phyloP scores from a whole-genome alignment of 2,329 filamentous ascomycete species.

The Aspergillus fischeri region DNA sequence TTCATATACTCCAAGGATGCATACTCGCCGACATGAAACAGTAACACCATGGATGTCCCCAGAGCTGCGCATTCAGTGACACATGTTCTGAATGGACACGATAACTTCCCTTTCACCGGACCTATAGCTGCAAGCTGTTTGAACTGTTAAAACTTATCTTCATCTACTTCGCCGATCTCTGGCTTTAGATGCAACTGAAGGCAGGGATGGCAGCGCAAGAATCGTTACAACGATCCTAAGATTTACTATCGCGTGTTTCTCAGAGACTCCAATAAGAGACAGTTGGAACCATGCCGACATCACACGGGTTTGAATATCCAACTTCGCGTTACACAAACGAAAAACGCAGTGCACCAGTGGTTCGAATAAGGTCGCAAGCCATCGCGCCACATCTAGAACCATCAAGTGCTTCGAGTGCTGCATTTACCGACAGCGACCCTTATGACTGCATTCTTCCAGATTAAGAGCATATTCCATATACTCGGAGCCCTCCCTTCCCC shows the following conservation, averaged over 20 bases:
- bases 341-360: neutral
- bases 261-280: neutral
- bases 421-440: neutral
- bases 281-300: neutral
- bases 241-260: neutral
- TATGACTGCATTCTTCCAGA: neutral
- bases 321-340: neutral
- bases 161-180: neutral
- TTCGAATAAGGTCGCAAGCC: neutral
- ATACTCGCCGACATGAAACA: neutral
- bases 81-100: neutral
- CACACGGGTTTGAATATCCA: neutral
- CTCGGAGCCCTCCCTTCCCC: neutral
- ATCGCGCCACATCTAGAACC: neutral
- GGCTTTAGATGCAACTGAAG: neutral
- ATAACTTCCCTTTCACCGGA: neutral
- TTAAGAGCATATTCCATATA: neutral
- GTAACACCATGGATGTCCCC: neutral
- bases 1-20: neutral
- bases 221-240: neutral
- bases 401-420: neutral
- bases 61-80: neutral
- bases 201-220: neutral
- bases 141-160: neutral
- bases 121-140: neutral